phyloP scores from a whole-genome alignment of 805 yeast genomes.

The Candida maris region DNA sequence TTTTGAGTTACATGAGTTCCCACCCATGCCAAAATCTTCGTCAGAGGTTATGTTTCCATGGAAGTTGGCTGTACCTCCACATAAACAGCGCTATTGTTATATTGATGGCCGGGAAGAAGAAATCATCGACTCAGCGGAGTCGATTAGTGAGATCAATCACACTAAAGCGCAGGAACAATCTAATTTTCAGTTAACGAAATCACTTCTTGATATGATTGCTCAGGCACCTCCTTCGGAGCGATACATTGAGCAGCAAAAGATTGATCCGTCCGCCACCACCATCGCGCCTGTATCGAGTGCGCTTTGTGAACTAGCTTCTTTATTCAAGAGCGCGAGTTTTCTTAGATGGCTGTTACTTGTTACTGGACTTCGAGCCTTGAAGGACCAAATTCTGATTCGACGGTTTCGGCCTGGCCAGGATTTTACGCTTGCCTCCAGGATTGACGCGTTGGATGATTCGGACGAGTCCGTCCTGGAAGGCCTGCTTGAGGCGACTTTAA shows the following conservation, averaged over 20 bases:
- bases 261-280: conserved; percentile 17
- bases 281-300: conserved; percentile 24
- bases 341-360: conserved; percentile 63
- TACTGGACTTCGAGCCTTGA: conserved; percentile 58
- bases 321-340: conserved; percentile 61
- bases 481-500: conserved; percentile 73
- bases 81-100: conserved; percentile 82
- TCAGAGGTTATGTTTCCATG: conserved; percentile 66
- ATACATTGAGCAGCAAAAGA: conserved; percentile 4
- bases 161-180: conserved; percentile 45
- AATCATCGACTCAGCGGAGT: conserved; percentile 30
- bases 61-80: conserved; percentile 92
- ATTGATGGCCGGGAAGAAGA: conserved; percentile 57
- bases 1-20: conserved; percentile 54
- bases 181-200: conserved; percentile 40
- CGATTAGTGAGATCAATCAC: conserved; percentile 31
- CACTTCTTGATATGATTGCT: conserved; percentile 9
- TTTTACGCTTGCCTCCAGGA: conserved; percentile 79
- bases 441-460: conserved; percentile 26
- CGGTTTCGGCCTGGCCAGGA: conserved; percentile 95
- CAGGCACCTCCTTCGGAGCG: conserved; percentile 1
- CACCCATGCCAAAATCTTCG: conserved; percentile 52
- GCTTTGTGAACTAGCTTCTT: conserved; percentile 51
- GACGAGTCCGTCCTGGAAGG: conserved; percentile 41
- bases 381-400: conserved; percentile 70